Conservation (phyloP, 495 filamentous ascomycete species). For the Penicillium steckii region DNA sequence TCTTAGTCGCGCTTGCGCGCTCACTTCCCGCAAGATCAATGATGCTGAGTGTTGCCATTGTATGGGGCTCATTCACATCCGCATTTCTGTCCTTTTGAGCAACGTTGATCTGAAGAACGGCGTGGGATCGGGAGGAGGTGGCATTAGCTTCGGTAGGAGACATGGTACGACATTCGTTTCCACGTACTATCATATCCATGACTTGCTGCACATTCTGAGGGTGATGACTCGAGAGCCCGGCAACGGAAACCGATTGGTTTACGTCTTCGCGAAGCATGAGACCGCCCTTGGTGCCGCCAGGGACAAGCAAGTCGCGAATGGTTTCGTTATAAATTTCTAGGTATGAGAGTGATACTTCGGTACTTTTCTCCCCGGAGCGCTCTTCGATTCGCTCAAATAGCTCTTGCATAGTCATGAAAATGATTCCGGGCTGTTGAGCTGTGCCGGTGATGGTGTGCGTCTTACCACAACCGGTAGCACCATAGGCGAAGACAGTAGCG, state of each 20-base stretch:
- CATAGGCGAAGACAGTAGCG: slow-evolving; percentile 98
- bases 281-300: slow-evolving; percentile 79
- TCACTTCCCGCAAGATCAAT: slow-evolving; percentile 98
- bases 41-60: slow-evolving; percentile 96
- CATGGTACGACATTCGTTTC: slow-evolving; percentile 92
- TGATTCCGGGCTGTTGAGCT: slow-evolving; percentile 90
- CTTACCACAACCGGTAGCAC: slow-evolving; percentile 96
- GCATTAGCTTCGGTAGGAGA: slow-evolving; percentile 98
- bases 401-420: slow-evolving; percentile 98
- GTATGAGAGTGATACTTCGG: slow-evolving; percentile 90
- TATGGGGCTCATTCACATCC: slow-evolving; percentile 89
- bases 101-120: slow-evolving; percentile 97
- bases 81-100: slow-evolving; percentile 93
- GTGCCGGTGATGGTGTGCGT: slow-evolving; percentile 98
- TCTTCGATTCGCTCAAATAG: slow-evolving; percentile 93
- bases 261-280: slow-evolving; percentile 94
- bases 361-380: slow-evolving; percentile 76
- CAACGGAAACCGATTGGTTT: slow-evolving; percentile 89
- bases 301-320: slow-evolving; percentile 89
- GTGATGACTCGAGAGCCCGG: slow-evolving; percentile 88
- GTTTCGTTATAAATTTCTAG: slow-evolving; percentile 99
- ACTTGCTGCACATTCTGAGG: slow-evolving; percentile 88
- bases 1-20: slow-evolving; percentile 94
- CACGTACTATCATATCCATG: slow-evolving; percentile 98
- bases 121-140: slow-evolving; percentile 95